Conservation (phyloP, 345 rosid species). For the Pugionium cornutum region DNA sequence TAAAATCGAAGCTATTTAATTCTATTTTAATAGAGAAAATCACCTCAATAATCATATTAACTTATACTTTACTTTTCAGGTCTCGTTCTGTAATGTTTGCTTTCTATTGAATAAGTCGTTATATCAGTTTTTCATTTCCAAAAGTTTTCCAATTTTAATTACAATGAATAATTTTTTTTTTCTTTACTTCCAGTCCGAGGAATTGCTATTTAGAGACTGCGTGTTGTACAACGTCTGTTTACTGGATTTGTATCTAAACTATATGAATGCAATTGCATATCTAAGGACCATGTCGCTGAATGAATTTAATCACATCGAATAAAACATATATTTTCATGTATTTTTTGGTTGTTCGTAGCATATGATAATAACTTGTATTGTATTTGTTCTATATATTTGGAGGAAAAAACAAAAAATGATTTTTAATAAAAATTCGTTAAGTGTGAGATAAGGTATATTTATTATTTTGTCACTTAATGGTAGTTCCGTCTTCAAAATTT, state of each 20-base stretch:
- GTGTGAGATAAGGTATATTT: slow-evolving; percentile 17
- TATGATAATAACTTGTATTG: slow-evolving; percentile 3
- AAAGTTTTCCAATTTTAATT: not conserved
- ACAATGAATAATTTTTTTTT: too few species aligned
- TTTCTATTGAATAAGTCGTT: too few species aligned
- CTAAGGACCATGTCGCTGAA: slow-evolving; percentile 29
- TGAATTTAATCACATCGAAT: slow-evolving; percentile 12
- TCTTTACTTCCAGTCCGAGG: not conserved
- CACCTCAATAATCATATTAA: slow-evolving; percentile 18
- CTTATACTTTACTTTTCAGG: too few species aligned
- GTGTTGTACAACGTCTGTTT: slow-evolving; percentile 31
- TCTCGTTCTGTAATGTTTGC: too few species aligned
- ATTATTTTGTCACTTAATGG: not conserved
- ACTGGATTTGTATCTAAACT: slow-evolving; percentile 37
- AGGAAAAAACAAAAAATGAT: not conserved
- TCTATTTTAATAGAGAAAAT: slow-evolving; percentile 15
- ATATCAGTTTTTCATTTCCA: not conserved
- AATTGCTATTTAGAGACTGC: slow-evolving; percentile 26
- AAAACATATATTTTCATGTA: slow-evolving; percentile 3
- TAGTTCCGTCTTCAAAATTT: too few species aligned
- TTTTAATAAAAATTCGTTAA: not conserved
- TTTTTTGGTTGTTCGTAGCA: slow-evolving; percentile 18
- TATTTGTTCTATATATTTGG: slow-evolving; percentile 4
- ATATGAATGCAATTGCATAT: slow-evolving; percentile 24
- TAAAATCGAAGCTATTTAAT: slow-evolving; percentile 34